Conservation (phyloP, 1,284 basidiomycete species). For the Rhodotorula sp. region DNA sequence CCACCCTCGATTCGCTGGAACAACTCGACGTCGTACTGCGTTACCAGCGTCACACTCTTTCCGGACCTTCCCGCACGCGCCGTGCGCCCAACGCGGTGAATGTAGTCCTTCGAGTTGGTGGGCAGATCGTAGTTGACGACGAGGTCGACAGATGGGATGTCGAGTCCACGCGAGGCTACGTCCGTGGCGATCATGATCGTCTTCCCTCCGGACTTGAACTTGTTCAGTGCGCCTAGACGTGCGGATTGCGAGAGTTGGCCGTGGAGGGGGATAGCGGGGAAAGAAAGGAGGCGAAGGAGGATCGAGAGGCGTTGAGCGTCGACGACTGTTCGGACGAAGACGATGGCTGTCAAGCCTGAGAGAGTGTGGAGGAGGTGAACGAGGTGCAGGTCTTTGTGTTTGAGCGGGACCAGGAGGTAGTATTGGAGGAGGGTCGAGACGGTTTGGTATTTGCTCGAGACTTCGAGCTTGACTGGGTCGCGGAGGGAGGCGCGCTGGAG, state of each 20-base stretch:
- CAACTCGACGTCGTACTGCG: constrained; percentile 97
- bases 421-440: constrained; percentile 94
- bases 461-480: constrained; percentile 93
- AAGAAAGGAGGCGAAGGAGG: constrained; percentile 84
- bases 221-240: constrained; percentile 87
- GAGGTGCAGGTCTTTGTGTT: constrained; percentile 88
- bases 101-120: constrained; percentile 98
- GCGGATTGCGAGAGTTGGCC: constrained; percentile 93
- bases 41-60: constrained; percentile 92
- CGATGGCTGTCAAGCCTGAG: constrained; percentile 88
- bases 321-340: constrained; percentile 94
- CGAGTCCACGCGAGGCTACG: constrained; percentile 92
- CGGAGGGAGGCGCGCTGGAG: constrained; percentile 91
- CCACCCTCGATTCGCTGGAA: constrained; percentile 84
- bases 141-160: constrained; percentile 93
- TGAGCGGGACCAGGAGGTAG: constrained; percentile 89
- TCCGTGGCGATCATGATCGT: constrained; percentile 94
- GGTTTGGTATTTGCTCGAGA: constrained; percentile 95
- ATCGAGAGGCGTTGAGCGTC: constrained; percentile 89
- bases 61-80: constrained; percentile 94
- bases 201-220: constrained; percentile 94
- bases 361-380: constrained; percentile 86
- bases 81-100: constrained; percentile 95
- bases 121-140: constrained; percentile 99
- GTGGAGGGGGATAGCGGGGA: constrained; percentile 92